Conservation (phyloP, 495 filamentous ascomycete species). For the Eremomyces bilateralis region DNA sequence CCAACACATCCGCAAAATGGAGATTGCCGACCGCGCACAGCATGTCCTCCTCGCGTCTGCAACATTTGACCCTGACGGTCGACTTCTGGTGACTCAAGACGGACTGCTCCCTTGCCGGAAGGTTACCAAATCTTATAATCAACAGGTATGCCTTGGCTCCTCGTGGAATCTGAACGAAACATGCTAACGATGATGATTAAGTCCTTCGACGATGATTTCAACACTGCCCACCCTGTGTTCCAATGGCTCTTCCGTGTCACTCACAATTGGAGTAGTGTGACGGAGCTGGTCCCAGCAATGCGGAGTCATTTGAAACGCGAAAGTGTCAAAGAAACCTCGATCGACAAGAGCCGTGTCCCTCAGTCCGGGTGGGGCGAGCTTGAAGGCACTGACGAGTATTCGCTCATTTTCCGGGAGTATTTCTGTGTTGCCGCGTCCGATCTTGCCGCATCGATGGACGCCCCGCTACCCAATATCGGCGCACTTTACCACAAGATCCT, state of each 20-base stretch:
- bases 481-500: conserved; percentile 63
- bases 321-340: conserved; percentile 3
- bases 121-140: conserved; percentile 58
- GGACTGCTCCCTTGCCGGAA: conserved; percentile 62
- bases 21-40: conserved; percentile 43
- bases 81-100: conserved; percentile 57
- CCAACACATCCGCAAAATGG: conserved; percentile 30
- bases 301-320: conserved; percentile 23
- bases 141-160: conserved; percentile 25
- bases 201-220: conserved; percentile 57
- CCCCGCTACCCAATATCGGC: conserved; percentile 40
- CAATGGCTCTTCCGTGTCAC: conserved; percentile 72
- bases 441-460: conserved; percentile 42
- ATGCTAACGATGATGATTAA: conserved; percentile 9
- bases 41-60: conserved; percentile 58
- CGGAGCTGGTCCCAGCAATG: conserved; percentile 49
- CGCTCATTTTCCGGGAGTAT: conserved; percentile 60
- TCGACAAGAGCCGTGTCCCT: conserved; percentile 8
- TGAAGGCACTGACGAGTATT: conserved; percentile 26
- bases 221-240: conserved; percentile 57
- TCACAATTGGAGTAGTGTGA: conserved; percentile 48
- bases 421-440: conserved; percentile 64
- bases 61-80: conserved; percentile 52
- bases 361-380: conserved; percentile 5
- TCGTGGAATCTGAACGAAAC: not conserved